Conservation (phyloP, 2,329 filamentous ascomycete genomes). For the Neopestalotiopsis clavispora region DNA sequence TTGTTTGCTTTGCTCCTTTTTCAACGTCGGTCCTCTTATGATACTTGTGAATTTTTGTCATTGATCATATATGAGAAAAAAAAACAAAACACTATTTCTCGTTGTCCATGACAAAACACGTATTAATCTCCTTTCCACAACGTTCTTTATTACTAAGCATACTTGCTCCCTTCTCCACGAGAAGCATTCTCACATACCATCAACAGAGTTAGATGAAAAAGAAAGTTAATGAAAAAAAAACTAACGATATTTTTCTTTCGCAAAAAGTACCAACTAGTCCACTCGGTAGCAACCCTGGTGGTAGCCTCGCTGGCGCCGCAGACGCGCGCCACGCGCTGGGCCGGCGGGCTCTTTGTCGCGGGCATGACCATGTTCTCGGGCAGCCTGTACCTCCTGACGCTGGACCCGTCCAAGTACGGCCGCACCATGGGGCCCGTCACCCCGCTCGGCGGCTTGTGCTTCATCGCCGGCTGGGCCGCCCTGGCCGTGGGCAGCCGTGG, state of each 20-base stretch:
- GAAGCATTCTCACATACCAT: no score
- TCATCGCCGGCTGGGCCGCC: slow-evolving; percentile 68
- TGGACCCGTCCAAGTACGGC: slow-evolving; percentile 63
- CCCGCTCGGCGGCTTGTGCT: slow-evolving; percentile 65
- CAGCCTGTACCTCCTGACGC: slow-evolving; percentile 65
- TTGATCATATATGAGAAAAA: no score
- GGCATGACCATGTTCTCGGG: slow-evolving; percentile 73
- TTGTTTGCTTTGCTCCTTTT: not conserved
- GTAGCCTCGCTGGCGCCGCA: slow-evolving; percentile 55
- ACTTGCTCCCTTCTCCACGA: no score
- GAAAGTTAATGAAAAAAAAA: no score
- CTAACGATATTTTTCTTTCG: not conserved
- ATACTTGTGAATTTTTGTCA: no score
- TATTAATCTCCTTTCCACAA: no score
- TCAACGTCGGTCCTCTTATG: not conserved
- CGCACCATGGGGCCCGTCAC: slow-evolving; percentile 67
- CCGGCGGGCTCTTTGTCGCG: slow-evolving; percentile 62
- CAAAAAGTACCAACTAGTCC: slow-evolving; percentile 55
- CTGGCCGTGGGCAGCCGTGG: slow-evolving; percentile 36
- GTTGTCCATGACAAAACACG: no score
- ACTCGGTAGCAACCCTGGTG: slow-evolving; percentile 65
- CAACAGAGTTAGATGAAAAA: no score
- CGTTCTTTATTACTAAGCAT: no score
- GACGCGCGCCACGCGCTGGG: slow-evolving; percentile 61
- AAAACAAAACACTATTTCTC: no score